Base-by-base conservation (phyloP, 2,329 filamentous ascomycete species). In the Esteya vermicola region DNA sequence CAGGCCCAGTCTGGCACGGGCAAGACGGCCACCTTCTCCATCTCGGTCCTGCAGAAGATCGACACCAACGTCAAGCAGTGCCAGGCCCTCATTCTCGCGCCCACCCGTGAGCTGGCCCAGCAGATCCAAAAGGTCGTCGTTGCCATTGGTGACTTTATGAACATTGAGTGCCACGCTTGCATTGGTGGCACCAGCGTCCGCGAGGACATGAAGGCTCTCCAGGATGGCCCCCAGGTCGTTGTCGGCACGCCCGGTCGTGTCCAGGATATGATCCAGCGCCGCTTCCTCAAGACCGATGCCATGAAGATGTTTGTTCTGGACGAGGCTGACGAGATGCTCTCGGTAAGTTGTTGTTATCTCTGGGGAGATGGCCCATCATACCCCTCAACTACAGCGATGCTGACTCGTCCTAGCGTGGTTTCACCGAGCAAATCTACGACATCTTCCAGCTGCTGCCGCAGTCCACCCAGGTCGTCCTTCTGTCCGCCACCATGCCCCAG, bases 301-400 rank as follows among this genome's bases (percentile, higher is more conserved):
- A 95, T 98, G 78, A 98, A 98, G 81, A 94, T 96, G 84, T 93
- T 98, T 65, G 86, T 98, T 56, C 85, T 98, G 54, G 91, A 98
- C 61, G 91, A 98, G 74, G 91, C 91, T 57, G 91, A 98, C 63
- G 91, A 98, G 70, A 95, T 98, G 84, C 78, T 98, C 70, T 93
- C 85, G 61, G 77, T 81, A 65, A 61, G 75, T 68, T 47, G 27
- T 28, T 28, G 16, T 20, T 34, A 3, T 20, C 13, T 33, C 8
- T 19, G 6, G 16, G 6, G n/a, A n/a, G n/a, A n/a, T n/a, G n/a
- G n/a, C n/a, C n/a, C n/a, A n/a, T n/a, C n/a, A n/a, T n/a, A n/a
- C n/a, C n/a, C n/a, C n/a, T n/a, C n/a, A n/a, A n/a, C n/a, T n/a
- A n/a, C n/a, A n/a, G n/a, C n/a, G 5, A 26, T 42, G 28, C 61